These are phyloP conservation scores for Diplodia intermedia DNA, from an alignment of 2,329 filamentous ascomycete genomes.

Conservation along the genomic window DNA sequence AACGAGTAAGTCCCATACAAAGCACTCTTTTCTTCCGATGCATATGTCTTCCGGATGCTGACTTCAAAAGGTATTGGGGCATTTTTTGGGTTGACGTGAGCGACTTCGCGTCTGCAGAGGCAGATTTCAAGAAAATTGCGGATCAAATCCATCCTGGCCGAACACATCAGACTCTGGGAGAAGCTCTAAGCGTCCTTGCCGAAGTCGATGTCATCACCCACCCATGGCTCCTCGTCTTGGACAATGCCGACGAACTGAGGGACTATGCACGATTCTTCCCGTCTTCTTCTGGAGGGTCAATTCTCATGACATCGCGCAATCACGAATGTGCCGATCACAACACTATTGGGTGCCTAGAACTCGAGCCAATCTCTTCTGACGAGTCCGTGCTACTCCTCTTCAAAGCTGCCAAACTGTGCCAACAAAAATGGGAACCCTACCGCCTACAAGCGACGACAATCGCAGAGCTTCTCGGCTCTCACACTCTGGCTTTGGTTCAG, in stretches of 20 bases:
- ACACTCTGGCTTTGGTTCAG: neutral
- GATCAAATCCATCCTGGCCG: slow-evolving; percentile 33
- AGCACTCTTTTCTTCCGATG: neutral
- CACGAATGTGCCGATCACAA: neutral
- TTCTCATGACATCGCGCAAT: neutral
- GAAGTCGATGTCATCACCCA: neutral
- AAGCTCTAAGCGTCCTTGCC: slow-evolving; percentile 32
- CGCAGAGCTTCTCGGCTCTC: neutral
- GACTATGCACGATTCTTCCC: slow-evolving; percentile 37
- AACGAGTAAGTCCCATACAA: slow-evolving; percentile 35
- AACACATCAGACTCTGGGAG: slow-evolving; percentile 33
- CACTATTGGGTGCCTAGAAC: neutral
- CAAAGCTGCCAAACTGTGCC: neutral
- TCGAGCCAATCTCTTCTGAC: neutral
- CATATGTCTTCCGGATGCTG: neutral
- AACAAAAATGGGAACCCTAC: neutral
- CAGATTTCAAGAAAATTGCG: slow-evolving; percentile 39
- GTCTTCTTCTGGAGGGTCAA: slow-evolving; percentile 15
- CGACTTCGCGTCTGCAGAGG: slow-evolving; percentile 37
- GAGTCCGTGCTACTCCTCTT: neutral
- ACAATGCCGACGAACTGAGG: slow-evolving; percentile 39
- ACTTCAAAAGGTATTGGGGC: slow-evolving; percentile 40
- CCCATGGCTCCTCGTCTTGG: slow-evolving; percentile 36
- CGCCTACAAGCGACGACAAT: neutral
- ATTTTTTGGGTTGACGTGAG: slow-evolving; percentile 45